These are phyloP conservation scores for Penicillium occitanis DNA, from an alignment of 2,329 filamentous ascomycete genomes.

Conservation along the genomic window DNA sequence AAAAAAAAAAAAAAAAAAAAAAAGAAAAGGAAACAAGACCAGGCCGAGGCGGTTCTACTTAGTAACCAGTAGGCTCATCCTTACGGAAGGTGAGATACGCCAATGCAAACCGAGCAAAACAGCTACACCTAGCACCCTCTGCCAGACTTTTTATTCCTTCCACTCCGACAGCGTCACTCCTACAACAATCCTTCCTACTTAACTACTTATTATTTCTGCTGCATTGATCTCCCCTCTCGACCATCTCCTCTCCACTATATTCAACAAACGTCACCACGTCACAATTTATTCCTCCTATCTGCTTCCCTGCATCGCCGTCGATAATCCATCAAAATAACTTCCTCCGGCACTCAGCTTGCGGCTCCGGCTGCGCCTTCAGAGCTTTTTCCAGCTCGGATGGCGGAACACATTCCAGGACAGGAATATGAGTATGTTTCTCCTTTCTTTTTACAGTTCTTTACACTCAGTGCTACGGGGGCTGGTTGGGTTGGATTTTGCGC, in stretches of 20 bases:
- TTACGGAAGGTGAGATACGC: background rate
- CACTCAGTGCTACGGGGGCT: background rate
- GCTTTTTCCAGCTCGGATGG: conserved; percentile 36
- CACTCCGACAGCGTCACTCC: background rate
- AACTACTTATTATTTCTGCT: background rate
- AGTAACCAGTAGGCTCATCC: background rate
- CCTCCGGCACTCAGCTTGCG: conserved; percentile 22
- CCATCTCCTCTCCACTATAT: background rate
- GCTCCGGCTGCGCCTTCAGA: conserved; percentile 37
- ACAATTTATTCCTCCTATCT: background rate
- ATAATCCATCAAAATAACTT: conserved; percentile 13
- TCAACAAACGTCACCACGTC: background rate
- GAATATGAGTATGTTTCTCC: conserved; percentile 45
- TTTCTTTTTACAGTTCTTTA: too few relatives aligned
- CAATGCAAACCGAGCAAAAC: conserved; percentile 8
- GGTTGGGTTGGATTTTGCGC: background rate
- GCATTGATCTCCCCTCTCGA: background rate
- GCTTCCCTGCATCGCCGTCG: background rate
- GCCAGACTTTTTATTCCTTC: conserved; percentile 1
- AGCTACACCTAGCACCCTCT: background rate
- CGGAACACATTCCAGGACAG: conserved; percentile 44
- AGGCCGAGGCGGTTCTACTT: conserved; percentile 3
- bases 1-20: background rate
- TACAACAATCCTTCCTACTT: background rate
- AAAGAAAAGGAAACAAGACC: background rate